phyloP scores from a whole-genome alignment of 306 rosid genomes.

The Gastrolobium villosum region DNA sequence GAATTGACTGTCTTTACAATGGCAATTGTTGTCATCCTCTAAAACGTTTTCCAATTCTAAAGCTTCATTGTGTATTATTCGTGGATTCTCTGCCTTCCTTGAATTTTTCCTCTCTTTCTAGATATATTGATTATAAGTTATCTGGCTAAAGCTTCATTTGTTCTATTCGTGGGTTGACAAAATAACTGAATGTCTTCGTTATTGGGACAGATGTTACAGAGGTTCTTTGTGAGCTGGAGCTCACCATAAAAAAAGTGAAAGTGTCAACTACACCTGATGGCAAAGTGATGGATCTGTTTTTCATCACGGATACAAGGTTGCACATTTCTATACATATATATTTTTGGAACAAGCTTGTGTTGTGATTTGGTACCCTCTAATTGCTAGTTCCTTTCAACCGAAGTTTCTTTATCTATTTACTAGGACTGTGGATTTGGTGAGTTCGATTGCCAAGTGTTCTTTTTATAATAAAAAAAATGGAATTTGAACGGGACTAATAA shows the following conservation, averaged over 20 bases:
- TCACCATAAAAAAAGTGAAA: slow-evolving; percentile 89
- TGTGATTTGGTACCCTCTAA: slow-evolving; percentile 16
- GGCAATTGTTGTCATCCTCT: background rate
- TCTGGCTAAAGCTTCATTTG: slow-evolving; percentile 9
- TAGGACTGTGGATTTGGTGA: background rate
- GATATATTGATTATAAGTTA: slow-evolving; percentile 19
- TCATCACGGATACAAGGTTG: slow-evolving; percentile 92
- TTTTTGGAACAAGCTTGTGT: slow-evolving; percentile 8
- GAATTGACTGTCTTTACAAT: background rate
- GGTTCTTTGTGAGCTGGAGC: slow-evolving; percentile 92
- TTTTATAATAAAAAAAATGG: background rate
- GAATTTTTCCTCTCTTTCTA: slow-evolving; percentile 1
- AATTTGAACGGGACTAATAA: slow-evolving; percentile 19
- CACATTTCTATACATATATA: slow-evolving; percentile 31
- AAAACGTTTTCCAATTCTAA: background rate
- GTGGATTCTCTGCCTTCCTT: slow-evolving; percentile 2
- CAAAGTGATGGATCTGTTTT: slow-evolving; percentile 88
- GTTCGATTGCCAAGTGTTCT: background rate
- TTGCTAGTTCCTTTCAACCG: slow-evolving; percentile 26
- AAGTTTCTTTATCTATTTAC: slow-evolving; percentile 16
- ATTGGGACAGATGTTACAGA: slow-evolving; percentile 75
- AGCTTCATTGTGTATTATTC: background rate
- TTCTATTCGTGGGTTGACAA: background rate
- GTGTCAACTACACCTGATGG: slow-evolving; percentile 98
- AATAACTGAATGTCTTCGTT: slow-evolving; percentile 35